These are phyloP conservation scores for Apiosordaria backusii DNA, from an alignment of 495 filamentous ascomycete species.

Conservation along the genomic window DNA sequence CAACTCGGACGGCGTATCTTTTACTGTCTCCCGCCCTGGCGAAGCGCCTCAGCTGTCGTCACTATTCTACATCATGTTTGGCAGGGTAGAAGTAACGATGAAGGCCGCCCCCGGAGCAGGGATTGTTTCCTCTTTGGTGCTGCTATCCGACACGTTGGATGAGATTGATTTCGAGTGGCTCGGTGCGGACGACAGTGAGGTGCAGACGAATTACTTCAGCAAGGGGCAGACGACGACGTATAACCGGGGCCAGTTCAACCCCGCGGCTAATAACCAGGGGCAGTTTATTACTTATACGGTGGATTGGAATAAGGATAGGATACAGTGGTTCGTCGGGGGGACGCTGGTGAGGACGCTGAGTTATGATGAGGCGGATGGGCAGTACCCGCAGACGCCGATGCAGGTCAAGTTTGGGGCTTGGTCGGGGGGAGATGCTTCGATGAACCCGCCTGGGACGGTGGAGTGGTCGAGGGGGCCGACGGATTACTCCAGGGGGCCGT, in stretches of 20 bases:
- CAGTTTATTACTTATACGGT: slow-evolving; percentile 86
- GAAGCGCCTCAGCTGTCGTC: slow-evolving; percentile 77
- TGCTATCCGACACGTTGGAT: slow-evolving; percentile 87
- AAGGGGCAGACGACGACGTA: slow-evolving; percentile 75
- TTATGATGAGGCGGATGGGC: slow-evolving; percentile 53
- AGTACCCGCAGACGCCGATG: slow-evolving; percentile 92
- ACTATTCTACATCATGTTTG: slow-evolving; percentile 83
- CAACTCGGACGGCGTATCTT: slow-evolving; percentile 70
- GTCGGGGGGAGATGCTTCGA: slow-evolving; percentile 76
- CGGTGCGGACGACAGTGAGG: slow-evolving; percentile 57
- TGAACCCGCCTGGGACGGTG: slow-evolving; percentile 75
- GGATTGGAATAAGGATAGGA: slow-evolving; percentile 72
- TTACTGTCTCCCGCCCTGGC: slow-evolving; percentile 77
- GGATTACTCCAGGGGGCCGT: slow-evolving; percentile 76
- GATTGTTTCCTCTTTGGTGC: slow-evolving; percentile 77
- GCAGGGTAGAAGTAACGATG: slow-evolving; percentile 67
- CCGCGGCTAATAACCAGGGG: slow-evolving; percentile 57
- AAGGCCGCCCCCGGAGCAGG: slow-evolving; percentile 68
- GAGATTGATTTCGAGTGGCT: slow-evolving; percentile 94
- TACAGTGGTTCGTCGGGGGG: slow-evolving; percentile 81
- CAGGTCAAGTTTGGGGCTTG: slow-evolving; percentile 81
- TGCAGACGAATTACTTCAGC: slow-evolving; percentile 92
- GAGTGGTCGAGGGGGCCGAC: slow-evolving; percentile 81
- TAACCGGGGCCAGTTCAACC: slow-evolving; percentile 70
- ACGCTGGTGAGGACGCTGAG: slow-evolving; percentile 63